Evolutionary conservation across 2,329 filamentous ascomycete genomes (phyloP).

Genomic region (Sarocladium oryzae): DNA sequence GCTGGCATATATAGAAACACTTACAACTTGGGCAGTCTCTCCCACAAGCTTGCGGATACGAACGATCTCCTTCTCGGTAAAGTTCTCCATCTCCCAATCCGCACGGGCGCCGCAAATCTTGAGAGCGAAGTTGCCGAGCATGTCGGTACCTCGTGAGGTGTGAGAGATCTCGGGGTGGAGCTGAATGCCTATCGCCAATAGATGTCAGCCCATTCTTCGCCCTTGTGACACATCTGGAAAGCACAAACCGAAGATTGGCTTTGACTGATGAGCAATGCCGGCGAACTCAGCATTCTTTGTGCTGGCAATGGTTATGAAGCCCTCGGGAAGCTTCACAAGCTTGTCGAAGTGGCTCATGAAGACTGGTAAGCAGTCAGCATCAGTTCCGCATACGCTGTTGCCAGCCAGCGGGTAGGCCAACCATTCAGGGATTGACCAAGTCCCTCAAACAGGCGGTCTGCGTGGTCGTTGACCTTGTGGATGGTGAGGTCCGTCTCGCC

Average conservation of each 20-base stretch:
- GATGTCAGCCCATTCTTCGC: slow-evolving; percentile 10
- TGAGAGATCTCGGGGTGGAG: slow-evolving; percentile 75
- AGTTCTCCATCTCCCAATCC: slow-evolving; percentile 83
- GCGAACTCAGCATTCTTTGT: slow-evolving; percentile 74
- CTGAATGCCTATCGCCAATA: slow-evolving; percentile 52
- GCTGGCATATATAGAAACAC: slow-evolving; percentile 12
- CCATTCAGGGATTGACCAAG: slow-evolving; percentile 60
- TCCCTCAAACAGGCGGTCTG: slow-evolving; percentile 73
- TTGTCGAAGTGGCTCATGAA: slow-evolving; percentile 93
- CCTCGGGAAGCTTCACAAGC: slow-evolving; percentile 64
- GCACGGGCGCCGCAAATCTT: slow-evolving; percentile 70
- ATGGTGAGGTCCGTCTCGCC: slow-evolving; percentile 63
- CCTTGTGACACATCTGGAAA: not conserved
- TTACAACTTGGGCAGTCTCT: slow-evolving; percentile 63
- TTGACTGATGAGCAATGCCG: slow-evolving; percentile 64
- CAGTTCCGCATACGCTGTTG: not conserved
- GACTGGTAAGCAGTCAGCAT: slow-evolving; percentile 26
- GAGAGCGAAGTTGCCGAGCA: slow-evolving; percentile 79
- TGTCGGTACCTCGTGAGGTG: slow-evolving; percentile 59
- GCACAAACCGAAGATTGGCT: slow-evolving; percentile 60
- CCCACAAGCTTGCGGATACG: slow-evolving; percentile 80
- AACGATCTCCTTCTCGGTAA: slow-evolving; percentile 71
- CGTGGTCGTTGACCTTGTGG: slow-evolving; percentile 51
- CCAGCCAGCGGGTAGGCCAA: slow-evolving; percentile 9
- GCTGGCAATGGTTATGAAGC: slow-evolving; percentile 67